Conservation (phyloP, 164 flowering plant genomes). For the Berberis vulgaris region DNA sequence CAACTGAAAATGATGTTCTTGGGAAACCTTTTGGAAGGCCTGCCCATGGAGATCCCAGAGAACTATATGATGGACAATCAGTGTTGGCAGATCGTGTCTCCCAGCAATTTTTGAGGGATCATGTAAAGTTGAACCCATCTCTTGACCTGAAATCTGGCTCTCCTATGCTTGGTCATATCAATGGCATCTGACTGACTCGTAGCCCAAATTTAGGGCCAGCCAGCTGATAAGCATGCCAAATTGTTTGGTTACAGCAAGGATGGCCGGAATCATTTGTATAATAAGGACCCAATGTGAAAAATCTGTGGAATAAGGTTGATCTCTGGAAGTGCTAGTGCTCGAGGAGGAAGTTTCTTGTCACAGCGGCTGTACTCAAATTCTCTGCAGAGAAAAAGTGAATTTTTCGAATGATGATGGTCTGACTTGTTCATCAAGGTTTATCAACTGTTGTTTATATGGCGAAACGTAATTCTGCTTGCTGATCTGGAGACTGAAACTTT, state of each 20-base stretch:
- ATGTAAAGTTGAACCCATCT: constrained; percentile 36
- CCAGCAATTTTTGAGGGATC: constrained; percentile 64
- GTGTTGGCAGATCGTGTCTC: constrained; percentile 71
- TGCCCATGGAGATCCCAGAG: constrained; percentile 22
- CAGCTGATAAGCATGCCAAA: constrained; percentile 2
- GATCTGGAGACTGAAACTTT: constrained; percentile 2
- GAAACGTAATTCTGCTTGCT: neutral
- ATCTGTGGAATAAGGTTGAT: constrained; percentile 19
- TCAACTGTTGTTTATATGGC: neutral
- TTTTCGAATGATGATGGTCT: neutral
- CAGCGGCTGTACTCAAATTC: neutral
- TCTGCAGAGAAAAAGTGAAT: neutral
- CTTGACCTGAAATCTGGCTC: constrained; percentile 46
- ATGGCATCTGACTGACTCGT: constrained; percentile 23
- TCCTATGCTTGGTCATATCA: constrained; percentile 30
- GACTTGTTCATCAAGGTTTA: neutral
- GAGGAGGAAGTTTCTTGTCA: neutral
- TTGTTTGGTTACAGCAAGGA: constrained; percentile 1
- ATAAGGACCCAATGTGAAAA: constrained; percentile 21
- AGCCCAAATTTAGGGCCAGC: neutral
- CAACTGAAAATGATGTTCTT: constrained; percentile 36
- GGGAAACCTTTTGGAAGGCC: constrained; percentile 47
- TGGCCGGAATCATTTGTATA: constrained; percentile 19
- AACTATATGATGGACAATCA: constrained; percentile 51
- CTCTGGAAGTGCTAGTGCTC: constrained; percentile 13